Evolutionary conservation across 1,139 yeast genomes (phyloP).

Genomic region (Suhomyces bokatorum): DNA sequence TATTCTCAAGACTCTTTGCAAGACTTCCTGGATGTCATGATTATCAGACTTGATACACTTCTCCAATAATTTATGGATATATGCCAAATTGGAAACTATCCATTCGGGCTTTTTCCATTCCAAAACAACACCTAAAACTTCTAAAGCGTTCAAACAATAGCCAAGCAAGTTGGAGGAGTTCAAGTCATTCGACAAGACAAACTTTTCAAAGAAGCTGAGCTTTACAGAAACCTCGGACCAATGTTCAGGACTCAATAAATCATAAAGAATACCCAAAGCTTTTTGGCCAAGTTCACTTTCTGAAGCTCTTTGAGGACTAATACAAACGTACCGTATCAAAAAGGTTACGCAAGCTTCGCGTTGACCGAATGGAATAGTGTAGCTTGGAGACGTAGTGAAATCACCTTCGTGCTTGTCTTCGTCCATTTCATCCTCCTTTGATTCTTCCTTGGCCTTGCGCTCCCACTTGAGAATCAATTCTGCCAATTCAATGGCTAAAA

Average conservation of each 20-base stretch:
- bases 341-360: constrained; percentile 93
- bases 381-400: constrained; percentile 45
- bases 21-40: constrained; percentile 77
- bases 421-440: constrained; percentile 17
- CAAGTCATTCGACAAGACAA: constrained; percentile 75
- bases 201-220: constrained; percentile 81
- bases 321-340: constrained; percentile 83
- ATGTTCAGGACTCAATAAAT: constrained; percentile 64
- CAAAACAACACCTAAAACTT: constrained; percentile 82
- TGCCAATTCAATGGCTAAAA: constrained; percentile 84
- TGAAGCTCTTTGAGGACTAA: constrained; percentile 80
- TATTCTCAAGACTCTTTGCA: constrained; percentile 70
- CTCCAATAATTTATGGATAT: constrained; percentile 72
- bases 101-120: constrained; percentile 75
- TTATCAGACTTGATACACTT: constrained; percentile 82
- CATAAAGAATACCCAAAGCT: constrained; percentile 73
- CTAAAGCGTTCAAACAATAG: constrained; percentile 85
- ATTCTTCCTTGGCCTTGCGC: constrained; percentile 40
- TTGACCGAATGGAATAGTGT: constrained; percentile 72
- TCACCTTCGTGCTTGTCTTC: constrained; percentile 21
- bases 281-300: constrained; percentile 82
- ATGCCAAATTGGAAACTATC: constrained; percentile 69
- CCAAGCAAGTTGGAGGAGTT: constrained; percentile 62
- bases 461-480: constrained; percentile 90
- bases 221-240: constrained; percentile 91